A percentile compares a stretch with the other conserved stretches of the same genome.
These are phyloP conservation scores for Rutstroemia sydowiana DNA, from an alignment of 2,329 filamentous ascomycete genomes.

Conservation along the genomic window DNA sequence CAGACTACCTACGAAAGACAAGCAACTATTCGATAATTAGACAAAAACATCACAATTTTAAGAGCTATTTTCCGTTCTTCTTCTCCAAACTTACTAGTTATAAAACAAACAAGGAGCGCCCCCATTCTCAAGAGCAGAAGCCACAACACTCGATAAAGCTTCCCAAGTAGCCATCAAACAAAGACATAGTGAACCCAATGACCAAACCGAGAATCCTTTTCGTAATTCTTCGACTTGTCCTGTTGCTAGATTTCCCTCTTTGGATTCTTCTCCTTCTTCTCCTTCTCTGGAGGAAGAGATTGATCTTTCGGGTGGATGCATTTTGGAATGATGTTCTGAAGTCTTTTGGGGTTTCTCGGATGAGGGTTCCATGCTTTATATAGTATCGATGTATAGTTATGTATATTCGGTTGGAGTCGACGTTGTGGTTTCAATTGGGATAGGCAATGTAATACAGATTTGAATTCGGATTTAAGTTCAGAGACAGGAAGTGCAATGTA, in stretches of 20 bases:
- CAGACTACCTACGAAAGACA: slow-evolving; percentile 35
- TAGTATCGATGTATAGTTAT: too few relatives aligned
- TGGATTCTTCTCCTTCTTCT: not conserved
- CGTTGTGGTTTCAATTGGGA: too few relatives aligned
- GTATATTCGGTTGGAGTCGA: too few relatives aligned
- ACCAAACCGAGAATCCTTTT: slow-evolving; percentile 35
- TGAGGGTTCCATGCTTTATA: not conserved
- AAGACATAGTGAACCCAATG: slow-evolving; percentile 33
- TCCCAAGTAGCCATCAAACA: slow-evolving; percentile 7
- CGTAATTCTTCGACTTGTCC: slow-evolving; percentile 21
- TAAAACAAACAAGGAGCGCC: slow-evolving; percentile 41
- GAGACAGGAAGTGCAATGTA: too few relatives aligned
- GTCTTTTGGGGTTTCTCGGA: not conserved
- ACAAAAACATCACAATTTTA: not conserved
- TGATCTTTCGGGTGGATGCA: not conserved
- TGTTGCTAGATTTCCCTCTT: not conserved
- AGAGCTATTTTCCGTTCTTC: too few relatives aligned
- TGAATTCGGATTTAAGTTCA: too few relatives aligned
- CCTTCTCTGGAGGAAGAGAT: not conserved
- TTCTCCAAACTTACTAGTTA: slow-evolving; percentile 32
- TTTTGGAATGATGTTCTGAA: not conserved
- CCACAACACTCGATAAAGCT: slow-evolving; percentile 33
- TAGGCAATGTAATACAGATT: too few relatives aligned
- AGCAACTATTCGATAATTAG: slow-evolving; percentile 27
- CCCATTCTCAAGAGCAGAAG: slow-evolving; percentile 37